phyloP scores from a whole-genome alignment of 441 rosid species.

The Daphne laureola region DNA sequence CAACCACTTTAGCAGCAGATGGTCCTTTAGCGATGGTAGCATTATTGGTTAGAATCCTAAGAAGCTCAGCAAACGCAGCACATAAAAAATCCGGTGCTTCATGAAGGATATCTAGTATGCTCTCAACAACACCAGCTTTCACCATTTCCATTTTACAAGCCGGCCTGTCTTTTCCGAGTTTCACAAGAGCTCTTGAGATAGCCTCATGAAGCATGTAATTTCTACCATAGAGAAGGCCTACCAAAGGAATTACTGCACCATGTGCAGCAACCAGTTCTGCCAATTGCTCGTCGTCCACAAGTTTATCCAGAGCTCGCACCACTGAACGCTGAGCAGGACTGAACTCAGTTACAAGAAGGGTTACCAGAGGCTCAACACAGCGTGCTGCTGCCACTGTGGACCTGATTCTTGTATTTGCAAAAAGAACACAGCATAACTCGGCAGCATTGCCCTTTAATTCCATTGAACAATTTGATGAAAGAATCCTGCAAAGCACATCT shows the following conservation, averaged over 20 bases:
- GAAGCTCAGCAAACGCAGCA: conserved; percentile 91
- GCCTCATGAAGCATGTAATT: conserved; percentile 96
- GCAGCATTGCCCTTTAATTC: conserved; percentile 99
- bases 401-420: conserved; percentile 89
- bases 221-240: conserved; percentile 90
- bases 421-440: conserved; percentile 94
- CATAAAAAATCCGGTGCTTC: conserved; percentile 97
- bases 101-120: conserved; percentile 83
- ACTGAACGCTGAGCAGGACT: conserved; percentile 97
- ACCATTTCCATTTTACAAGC: conserved; percentile 99
- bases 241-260: conserved; percentile 99
- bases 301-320: conserved; percentile 91
- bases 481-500: conserved; percentile 98
- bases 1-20: conserved; percentile 96
- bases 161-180: conserved; percentile 98
- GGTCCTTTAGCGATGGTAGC: conserved; percentile 95
- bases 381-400: conserved; percentile 99
- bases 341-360: conserved; percentile 88
- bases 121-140: conserved; percentile 94
- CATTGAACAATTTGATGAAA: conserved; percentile 85
- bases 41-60: conserved; percentile 94
- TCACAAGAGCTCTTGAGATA: conserved; percentile 94
- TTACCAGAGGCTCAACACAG: conserved; percentile 97
- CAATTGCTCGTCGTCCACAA: conserved; percentile 96
- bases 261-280: conserved; percentile 99